Percentiles rank a stretch among this genome's conserved stretches.
These are phyloP conservation scores for Thalassiosira profunda DNA, from an alignment of 108 stramenopile genomes.

Conservation along the genomic window DNA sequence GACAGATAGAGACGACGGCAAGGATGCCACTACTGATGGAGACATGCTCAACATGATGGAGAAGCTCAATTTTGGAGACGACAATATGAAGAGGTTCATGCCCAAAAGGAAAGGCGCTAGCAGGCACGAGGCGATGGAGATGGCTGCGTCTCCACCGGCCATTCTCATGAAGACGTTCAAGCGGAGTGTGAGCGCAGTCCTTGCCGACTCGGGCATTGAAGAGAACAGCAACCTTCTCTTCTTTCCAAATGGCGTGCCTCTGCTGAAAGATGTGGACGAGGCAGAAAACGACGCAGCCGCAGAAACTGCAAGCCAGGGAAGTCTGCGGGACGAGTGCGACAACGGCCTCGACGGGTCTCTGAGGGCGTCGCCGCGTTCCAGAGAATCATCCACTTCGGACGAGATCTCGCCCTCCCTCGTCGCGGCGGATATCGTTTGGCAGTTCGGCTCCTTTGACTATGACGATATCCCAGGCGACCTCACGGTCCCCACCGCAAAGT, in stretches of 20 bases:
- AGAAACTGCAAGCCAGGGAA: too few relatives aligned
- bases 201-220: slow-evolving; percentile 17
- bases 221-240: slow-evolving; percentile 13
- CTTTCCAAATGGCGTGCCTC: slow-evolving; percentile 17
- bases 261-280: slow-evolving; percentile 13
- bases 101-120: too few relatives aligned
- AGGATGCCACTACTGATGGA: neutral
- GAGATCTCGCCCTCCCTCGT: slow-evolving; percentile 3
- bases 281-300: too few relatives aligned
- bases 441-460: slow-evolving; percentile 1
- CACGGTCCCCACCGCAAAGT: neutral
- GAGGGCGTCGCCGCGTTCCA: too few relatives aligned
- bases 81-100: too few relatives aligned
- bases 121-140: too few relatives aligned
- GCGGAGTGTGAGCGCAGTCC: slow-evolving; percentile 3
- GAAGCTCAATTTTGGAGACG: slow-evolving; percentile 1
- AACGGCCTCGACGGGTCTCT: too few relatives aligned
- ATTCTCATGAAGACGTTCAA: slow-evolving; percentile 14
- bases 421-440: slow-evolving; percentile 10
- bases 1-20: too few relatives aligned
- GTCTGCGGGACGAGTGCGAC: too few relatives aligned
- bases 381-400: neutral
- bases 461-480: neutral
- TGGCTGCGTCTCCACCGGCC: slow-evolving; percentile 3
- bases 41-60: slow-evolving; percentile 7